These are phyloP conservation scores for Eutypa lata DNA, from an alignment of 2,329 filamentous ascomycete species.

Conservation along the genomic window DNA sequence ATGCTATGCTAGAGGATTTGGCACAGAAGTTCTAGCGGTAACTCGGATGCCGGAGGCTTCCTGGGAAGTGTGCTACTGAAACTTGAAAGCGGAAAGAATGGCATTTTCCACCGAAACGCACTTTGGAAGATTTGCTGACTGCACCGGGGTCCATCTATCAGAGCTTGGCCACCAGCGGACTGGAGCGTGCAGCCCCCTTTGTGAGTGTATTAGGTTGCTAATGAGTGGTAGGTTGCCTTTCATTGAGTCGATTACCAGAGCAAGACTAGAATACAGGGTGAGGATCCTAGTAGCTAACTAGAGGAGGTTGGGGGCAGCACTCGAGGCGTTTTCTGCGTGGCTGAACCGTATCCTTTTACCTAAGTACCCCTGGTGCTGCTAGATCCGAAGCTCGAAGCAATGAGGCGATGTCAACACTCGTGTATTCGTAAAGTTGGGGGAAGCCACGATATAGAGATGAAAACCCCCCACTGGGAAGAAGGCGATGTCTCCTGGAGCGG, in stretches of 20 bases:
- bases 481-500: slow-evolving; percentile 14
- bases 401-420: slow-evolving; percentile 8
- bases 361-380: no score
- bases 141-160: slow-evolving; percentile 12
- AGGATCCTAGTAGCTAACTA: slow-evolving; percentile 2
- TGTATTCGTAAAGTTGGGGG: slow-evolving; percentile 16
- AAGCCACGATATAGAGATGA: slow-evolving; percentile 14
- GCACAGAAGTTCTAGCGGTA: slow-evolving; percentile 5
- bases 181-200: slow-evolving; percentile 9
- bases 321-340: slow-evolving; percentile 9
- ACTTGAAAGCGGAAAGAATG: slow-evolving; percentile 12
- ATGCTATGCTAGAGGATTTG: slow-evolving; percentile 8
- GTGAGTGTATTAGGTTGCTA: slow-evolving; percentile 2
- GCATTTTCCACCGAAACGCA: slow-evolving; percentile 3
- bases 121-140: slow-evolving; percentile 6
- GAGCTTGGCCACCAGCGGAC: slow-evolving; percentile 9
- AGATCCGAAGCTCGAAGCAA: neutral
- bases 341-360: slow-evolving; percentile 12
- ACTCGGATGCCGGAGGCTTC: slow-evolving; percentile 7
- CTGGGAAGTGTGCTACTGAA: slow-evolving; percentile 9
- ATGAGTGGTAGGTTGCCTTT: slow-evolving; percentile 5
- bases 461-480: neutral
- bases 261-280: slow-evolving; percentile 11
- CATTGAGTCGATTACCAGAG: slow-evolving; percentile 12
- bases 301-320: neutral